Percentiles rank a stretch among this genome's conserved stretches.
These are phyloP conservation scores for Kluyveromyces starmeri DNA, from an alignment of 805 yeast species.

Conservation along the genomic window DNA sequence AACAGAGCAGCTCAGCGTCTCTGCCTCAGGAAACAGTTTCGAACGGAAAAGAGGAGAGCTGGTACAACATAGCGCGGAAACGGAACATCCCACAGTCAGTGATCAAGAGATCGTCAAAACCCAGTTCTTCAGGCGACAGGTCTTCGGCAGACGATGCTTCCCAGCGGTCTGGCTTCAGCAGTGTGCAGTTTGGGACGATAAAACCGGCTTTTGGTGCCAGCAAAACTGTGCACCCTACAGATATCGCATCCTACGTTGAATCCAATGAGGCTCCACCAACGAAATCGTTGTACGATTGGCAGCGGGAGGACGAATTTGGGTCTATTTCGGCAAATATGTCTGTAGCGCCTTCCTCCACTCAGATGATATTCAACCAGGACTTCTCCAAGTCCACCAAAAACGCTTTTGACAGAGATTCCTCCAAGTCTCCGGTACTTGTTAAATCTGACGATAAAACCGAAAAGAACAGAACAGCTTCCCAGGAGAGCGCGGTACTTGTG, in stretches of 20 bases:
- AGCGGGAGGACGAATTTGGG: conserved; percentile 31
- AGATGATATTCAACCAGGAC: conserved; percentile 1
- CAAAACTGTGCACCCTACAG: conserved; percentile 4
- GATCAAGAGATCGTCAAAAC: conserved; percentile 33
- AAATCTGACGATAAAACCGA: conserved; percentile 1
- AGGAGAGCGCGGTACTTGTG: conserved; percentile 64
- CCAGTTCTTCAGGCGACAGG: conserved; percentile 15
- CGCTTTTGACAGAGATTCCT: conserved; percentile 7
- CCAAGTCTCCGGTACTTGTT: conserved; percentile 5
- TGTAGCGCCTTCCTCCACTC: conserved; percentile 1
- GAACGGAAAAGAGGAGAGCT: conserved; percentile 27
- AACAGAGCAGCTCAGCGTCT: conserved; percentile 15
- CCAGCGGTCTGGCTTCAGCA: conserved; percentile 30
- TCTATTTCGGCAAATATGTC: conserved; percentile 2
- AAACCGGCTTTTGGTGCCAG: conserved; percentile 10
- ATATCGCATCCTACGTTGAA: conserved; percentile 20
- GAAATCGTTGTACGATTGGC: conserved; percentile 33
- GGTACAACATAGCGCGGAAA: conserved; percentile 37
- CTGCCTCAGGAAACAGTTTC: conserved; percentile 19
- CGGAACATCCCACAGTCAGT: conserved; percentile 41
- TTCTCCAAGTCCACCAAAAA: conserved; percentile 3
- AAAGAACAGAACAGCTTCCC: conserved; percentile 7
- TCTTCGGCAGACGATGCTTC: conserved; percentile 12
- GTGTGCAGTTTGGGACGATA: conserved; percentile 33
- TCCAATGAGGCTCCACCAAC: conserved; percentile 36